Evolutionary conservation across 306 rosid genomes (phyloP).

Genomic region (Parietaria judaica): DNA sequence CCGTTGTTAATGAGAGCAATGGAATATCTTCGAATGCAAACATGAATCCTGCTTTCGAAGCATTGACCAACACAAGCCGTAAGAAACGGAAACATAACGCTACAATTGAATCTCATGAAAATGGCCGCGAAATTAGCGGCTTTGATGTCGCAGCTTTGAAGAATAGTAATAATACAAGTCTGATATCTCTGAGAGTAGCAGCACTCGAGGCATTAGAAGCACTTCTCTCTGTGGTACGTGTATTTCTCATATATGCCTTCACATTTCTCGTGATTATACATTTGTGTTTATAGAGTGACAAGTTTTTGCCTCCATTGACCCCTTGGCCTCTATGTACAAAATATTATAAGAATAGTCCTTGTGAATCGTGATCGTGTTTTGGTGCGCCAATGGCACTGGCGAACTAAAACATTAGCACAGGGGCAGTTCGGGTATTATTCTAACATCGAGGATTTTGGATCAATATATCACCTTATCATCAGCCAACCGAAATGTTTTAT

Average conservation of each 20-base stretch:
- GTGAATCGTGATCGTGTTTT: too few species aligned
- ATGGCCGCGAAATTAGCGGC: conserved; percentile 27
- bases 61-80: conserved; percentile 24
- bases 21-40: conserved; percentile 25
- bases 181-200: conserved; percentile 63
- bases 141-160: conserved; percentile 29
- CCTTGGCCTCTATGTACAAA: too few species aligned
- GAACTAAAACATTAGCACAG: too few species aligned
- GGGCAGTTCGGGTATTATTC: too few species aligned
- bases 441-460: too few species aligned
- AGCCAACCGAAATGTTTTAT: background rate
- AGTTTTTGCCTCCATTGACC: too few species aligned
- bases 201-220: conserved; percentile 79
- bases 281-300: too few species aligned
- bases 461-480: too few species aligned
- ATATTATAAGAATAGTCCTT: too few species aligned
- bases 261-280: too few species aligned
- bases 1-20: conserved; percentile 27
- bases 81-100: conserved; percentile 58
- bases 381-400: too few species aligned
- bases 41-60: conserved; percentile 30
- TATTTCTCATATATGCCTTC: background rate
- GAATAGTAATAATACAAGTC: conserved; percentile 17
- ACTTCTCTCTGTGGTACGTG: conserved; percentile 65
- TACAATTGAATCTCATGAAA: conserved; percentile 32